Base-by-base conservation (phyloP, 371 early-diverging fungal genomes). In the Apophysomyces elegans region DNA sequence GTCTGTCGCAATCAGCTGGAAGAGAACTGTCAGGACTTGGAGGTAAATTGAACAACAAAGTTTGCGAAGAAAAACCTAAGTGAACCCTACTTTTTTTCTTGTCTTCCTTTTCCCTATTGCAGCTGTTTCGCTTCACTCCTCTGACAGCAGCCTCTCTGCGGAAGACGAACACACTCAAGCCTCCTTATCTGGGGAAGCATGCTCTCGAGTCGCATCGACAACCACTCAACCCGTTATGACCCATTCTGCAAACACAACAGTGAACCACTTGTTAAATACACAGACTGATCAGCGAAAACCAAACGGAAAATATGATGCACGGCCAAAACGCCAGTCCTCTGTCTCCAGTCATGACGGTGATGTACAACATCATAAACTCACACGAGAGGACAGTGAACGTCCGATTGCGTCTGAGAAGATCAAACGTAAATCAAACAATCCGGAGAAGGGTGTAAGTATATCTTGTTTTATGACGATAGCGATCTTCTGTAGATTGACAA, bases 381-480 rank as follows among this genome's bases (percentile, higher is more conserved):
- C 83, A 13, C 65, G 83, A 64, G 80, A 82, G 60, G 83, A 82
- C 59, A 82, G 80, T 46, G 80, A 79, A 58, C 66, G 78, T 16
- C 83, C 83, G 1, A 82, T 82, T 74, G 83, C 83, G 13, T 82
- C 83, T 61, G 83, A 82, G 68, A 82, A 82, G 58, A 82, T 82
- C 14, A 82, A 82, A 66, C 79, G 79, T 63, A 79, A 76, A 57
- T 73, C 76, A 11, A 70, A 68, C n/a, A 68, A 69, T 41, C 64
- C 64, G 35, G 77, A 77, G n/a, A 74, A 70, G 64, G 75, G 76
- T 21, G 79, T 77, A 70, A 21, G 44, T 36, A 14, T 13, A 11
- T 11, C 0, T 59, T 60, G 4, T 4, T 21, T 39, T 26, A 21
- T 41, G n/a, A 14, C 16, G 32, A 36, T 61, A 14, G 21, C 60